Percentiles rank a stretch among this genome's conserved stretches.
phyloP scores from a whole-genome alignment of 176 grass and related monocot species.

The Aegilops sharonensis region DNA sequence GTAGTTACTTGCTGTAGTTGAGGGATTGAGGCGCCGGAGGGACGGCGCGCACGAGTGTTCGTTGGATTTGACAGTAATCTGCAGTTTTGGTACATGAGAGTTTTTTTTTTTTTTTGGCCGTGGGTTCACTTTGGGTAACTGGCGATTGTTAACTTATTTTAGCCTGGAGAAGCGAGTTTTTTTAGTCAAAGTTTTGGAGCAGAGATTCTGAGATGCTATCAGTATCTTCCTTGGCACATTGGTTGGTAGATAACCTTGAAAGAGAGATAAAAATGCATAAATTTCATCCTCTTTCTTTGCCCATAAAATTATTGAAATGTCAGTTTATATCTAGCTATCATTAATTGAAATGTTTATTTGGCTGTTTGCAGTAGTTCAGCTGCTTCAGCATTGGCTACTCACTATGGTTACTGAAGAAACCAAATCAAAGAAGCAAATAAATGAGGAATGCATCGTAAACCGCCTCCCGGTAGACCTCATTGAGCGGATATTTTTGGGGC shows the following conservation, averaged over 20 bases:
- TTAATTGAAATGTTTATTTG: neutral
- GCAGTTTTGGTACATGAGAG: neutral
- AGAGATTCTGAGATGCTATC: neutral
- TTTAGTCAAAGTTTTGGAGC: neutral
- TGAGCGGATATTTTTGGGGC: conserved; percentile 18
- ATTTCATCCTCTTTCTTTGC: neutral
- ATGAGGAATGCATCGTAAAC: neutral
- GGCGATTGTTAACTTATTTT: neutral
- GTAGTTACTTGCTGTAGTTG: too few species aligned
- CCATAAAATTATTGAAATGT: neutral
- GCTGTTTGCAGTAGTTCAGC: neutral
- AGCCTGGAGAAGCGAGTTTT: neutral
- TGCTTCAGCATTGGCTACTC: neutral
- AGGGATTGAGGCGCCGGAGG: neutral
- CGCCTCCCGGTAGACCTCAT: neutral
- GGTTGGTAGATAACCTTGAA: neutral
- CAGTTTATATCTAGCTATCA: neutral
- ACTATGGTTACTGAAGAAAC: neutral
- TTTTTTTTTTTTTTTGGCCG: neutral
- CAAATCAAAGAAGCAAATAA: neutral
- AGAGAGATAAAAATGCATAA: neutral
- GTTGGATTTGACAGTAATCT: neutral
- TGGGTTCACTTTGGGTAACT: neutral
- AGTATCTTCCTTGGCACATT: neutral
- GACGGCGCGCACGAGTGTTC: neutral